Conservation (phyloP, 2,329 filamentous ascomycete species). For the Epichloe uncinata region DNA sequence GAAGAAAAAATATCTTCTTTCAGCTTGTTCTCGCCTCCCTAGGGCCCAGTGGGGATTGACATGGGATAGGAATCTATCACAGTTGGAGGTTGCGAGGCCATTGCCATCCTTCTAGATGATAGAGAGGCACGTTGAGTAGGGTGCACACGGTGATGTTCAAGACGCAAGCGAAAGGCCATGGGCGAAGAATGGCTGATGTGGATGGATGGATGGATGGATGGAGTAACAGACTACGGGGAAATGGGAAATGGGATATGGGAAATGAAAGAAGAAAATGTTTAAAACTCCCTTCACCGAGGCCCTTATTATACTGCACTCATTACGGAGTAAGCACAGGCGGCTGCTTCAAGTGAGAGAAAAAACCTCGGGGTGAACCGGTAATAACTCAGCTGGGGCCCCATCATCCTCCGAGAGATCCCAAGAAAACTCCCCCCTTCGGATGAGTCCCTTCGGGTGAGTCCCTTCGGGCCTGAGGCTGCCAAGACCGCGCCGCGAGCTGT, state of each 20-base stretch:
- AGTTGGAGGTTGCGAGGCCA: no score
- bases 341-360: constrained; percentile 11
- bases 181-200: not conserved
- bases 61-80: no score
- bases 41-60: no score
- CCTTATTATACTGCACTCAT: not conserved
- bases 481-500: constrained; percentile 13
- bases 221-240: not conserved
- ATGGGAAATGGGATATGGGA: not conserved
- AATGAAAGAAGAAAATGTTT: not conserved
- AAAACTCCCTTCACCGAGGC: not conserved
- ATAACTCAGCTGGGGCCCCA: constrained; percentile 11
- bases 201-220: not conserved
- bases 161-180: no score
- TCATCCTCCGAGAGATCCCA: no score
- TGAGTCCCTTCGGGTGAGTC: not conserved
- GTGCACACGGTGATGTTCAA: no score
- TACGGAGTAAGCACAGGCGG: not conserved
- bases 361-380: constrained; percentile 22
- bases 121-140: no score
- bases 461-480: constrained; percentile 21
- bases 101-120: no score
- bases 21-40: not conserved
- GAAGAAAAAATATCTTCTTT: not conserved
- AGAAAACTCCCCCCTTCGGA: not conserved